These are phyloP conservation scores for Pleurotus salmoneostramineus DNA, from an alignment of 768 basidiomycete genomes.

Conservation along the genomic window DNA sequence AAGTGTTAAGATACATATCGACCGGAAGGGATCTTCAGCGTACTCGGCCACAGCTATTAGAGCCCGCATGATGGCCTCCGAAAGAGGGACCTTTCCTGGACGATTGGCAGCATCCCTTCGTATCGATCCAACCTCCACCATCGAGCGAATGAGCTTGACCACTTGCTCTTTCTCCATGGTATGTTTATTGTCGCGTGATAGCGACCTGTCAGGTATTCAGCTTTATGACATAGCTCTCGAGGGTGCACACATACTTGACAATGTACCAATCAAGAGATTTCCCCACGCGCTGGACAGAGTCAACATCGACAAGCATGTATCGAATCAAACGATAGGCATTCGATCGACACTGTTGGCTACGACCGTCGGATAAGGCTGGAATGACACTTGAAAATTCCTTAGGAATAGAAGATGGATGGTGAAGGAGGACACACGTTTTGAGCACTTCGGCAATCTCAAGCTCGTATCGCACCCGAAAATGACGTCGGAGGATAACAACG, in stretches of 20 bases:
- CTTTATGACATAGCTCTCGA: constrained; percentile 11
- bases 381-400: constrained; percentile 52
- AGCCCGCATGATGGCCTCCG: constrained; percentile 78
- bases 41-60: constrained; percentile 94
- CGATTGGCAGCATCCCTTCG: constrained; percentile 41
- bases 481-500: constrained; percentile 61
- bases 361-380: constrained; percentile 72
- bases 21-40: constrained; percentile 83
- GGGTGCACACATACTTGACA: constrained; percentile 59
- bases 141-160: constrained; percentile 81
- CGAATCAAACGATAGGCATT: constrained; percentile 83
- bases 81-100: constrained; percentile 53
- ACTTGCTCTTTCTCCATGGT: constrained; percentile 89
- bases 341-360: constrained; percentile 71
- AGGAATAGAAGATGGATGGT: neutral
- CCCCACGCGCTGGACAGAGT: constrained; percentile 64
- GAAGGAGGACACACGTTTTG: constrained; percentile 53
- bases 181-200: constrained; percentile 81
- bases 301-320: constrained; percentile 67
- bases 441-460: constrained; percentile 65
- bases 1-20: constrained; percentile 80
- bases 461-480: constrained; percentile 74
- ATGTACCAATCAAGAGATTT: constrained; percentile 86
- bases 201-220: constrained; percentile 44
- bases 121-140: constrained; percentile 73